Base-by-base conservation (phyloP, 2,329 filamentous ascomycete genomes). In the Allantophomopsis cytisporea region DNA sequence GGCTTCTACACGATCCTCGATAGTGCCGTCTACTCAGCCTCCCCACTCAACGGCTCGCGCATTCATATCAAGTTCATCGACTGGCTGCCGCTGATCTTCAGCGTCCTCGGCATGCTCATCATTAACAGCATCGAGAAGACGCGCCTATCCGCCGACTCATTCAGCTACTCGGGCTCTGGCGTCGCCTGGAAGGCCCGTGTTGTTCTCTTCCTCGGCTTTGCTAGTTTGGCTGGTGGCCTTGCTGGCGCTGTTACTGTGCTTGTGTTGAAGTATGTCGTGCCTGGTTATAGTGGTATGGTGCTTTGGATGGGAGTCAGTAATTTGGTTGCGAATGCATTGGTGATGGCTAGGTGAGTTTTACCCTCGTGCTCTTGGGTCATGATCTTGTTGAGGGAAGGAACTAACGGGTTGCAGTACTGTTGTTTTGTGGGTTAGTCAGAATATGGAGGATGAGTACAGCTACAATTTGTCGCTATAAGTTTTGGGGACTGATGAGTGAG, bases 401-500 rank as follows among this genome's bases (percentile, higher is more conserved):
- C 33, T 41, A 32, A 41, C 17, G 14, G 2, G 7, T n/a, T 31
- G 14, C 47, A 75, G 73, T 59, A 71, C 71, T 16, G 74, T 78
- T 36, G 69, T 80, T 43, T 65, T 81, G 33, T 81, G 76, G 76
- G 60, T 81, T 40, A 76, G 71, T 60, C 76, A 81, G 65, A 81
- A 81, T 51, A 80, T 81, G 72, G 76, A 81, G 62, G 76, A 80
- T 51, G 76, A 81, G 58, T 81, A 80, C 50, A 69, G 74, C 36
- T 81, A 81, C 58, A 80, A 79, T 56, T 59, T 81, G 48, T 68
- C 75, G 43, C 63, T 81, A 45, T 78, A 42, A 49, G 39, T 43
- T n/a, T 23, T 36, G 31, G 23, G 18, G 23, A 3, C 10, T 28
- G 23, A 28, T 28, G 23, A 12, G 4, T 20, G 18, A 7, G 7